These are phyloP conservation scores for Xylaria arbuscula DNA, from an alignment of 2,329 filamentous ascomycete genomes.

Conservation along the genomic window DNA sequence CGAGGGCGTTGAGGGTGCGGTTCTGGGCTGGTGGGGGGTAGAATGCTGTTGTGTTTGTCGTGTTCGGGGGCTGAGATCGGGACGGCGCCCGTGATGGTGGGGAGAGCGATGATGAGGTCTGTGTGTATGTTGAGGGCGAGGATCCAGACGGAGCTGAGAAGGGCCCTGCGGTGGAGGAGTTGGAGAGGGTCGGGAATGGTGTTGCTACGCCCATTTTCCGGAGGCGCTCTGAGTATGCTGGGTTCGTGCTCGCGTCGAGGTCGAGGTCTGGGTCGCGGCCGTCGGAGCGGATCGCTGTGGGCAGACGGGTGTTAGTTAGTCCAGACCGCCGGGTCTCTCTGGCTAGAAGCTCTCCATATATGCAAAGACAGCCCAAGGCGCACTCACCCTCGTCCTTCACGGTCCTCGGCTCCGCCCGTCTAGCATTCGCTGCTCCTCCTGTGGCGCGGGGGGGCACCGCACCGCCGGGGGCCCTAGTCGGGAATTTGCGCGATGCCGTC, in stretches of 20 bases:
- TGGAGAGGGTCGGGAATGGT: constrained; percentile 65
- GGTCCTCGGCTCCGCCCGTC: constrained; percentile 33
- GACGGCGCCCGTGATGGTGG: constrained; percentile 18
- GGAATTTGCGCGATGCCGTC: constrained; percentile 58
- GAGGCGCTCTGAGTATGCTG: constrained; percentile 63
- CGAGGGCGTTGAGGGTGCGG: constrained; percentile 61
- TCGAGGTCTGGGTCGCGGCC: constrained; percentile 57
- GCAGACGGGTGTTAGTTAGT: constrained; percentile 17
- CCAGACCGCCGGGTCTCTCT: no score
- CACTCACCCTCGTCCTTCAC: constrained; percentile 51
- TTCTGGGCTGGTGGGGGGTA: constrained; percentile 52
- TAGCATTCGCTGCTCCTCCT: constrained; percentile 17
- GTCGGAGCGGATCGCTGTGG: constrained; percentile 56
- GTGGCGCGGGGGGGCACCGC: constrained; percentile 40
- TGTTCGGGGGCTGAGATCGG: constrained; percentile 32
- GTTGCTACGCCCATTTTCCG: constrained; percentile 66
- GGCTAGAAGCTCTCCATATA: neutral
- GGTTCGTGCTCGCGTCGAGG: constrained; percentile 48
- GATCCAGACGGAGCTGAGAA: constrained; percentile 23
- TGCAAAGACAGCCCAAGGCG: neutral
- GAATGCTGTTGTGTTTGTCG: constrained; percentile 21
- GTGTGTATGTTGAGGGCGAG: constrained; percentile 32
- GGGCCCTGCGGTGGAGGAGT: constrained; percentile 59
- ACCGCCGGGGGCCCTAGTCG: constrained; percentile 52
- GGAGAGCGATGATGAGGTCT: constrained; percentile 38